Base-by-base conservation (phyloP, 2,329 filamentous ascomycete species). In the Fusarium devonianum region DNA sequence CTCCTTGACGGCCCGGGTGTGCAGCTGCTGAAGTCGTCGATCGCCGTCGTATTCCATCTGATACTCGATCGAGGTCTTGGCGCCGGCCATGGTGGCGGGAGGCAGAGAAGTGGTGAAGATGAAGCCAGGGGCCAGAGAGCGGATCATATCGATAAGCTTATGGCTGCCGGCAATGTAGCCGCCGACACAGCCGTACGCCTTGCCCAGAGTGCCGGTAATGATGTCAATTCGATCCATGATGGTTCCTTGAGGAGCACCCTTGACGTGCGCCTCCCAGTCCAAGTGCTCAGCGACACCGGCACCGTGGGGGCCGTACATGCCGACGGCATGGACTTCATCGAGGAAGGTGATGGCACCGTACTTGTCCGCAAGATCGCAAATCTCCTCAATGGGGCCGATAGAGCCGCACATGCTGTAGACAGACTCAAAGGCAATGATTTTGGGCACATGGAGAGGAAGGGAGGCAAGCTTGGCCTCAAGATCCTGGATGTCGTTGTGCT, bases 351-450 rank as follows among this genome's bases (percentile, higher is more conserved):
- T 86, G 28, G 94, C 94, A 50, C 94, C 94, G 71, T 99, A 99
- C 78, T 96, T 97, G 57, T 97, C 92, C 8, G 94, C 93, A 43
- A 99, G 78, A 70, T 99, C 92, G 71, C 93, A 97, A 56, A 99
- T 97, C 69, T 88, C 88, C 75, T 92, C 90, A 63, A 99, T 99
- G 1, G 94, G 94, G 0, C 92, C 94, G 69, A 99, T 90, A 12
- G 92, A 96, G 56, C 94, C 94, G 70, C 94, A 99, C 94, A 99
- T 99, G 78, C 92, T 96, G 77, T 99, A 99, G 4, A 99, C 94
- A 21, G 92, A 96, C 76, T 99, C 94, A 60, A 97, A 99, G 3
- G 94, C 94, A 60, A 99, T 99, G 61, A 99, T 96, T 79, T 99
- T 99, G 49, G 94, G 94, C 25, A 90, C 84, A 53, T 94, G 82